Base-by-base conservation (phyloP, 2,329 filamentous ascomycete species). In the Apiospora rasikravindrae region DNA sequence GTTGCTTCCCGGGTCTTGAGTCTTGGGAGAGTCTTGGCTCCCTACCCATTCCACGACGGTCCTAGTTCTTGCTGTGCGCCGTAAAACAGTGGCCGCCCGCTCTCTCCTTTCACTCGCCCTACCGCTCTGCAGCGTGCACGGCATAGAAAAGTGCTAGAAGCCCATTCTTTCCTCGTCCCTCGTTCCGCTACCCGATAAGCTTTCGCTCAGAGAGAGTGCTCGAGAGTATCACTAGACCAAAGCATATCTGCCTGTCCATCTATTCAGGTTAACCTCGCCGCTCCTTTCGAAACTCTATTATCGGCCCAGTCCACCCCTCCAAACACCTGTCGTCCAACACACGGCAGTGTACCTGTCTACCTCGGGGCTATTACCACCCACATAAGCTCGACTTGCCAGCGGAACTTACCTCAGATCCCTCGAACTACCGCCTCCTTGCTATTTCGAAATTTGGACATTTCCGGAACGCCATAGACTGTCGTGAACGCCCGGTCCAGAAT, bases 71-170 rank as follows among this genome's bases (percentile, higher is more conserved):
- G 57, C 57, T 33, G 57, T 64, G 57, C 57, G 57, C 57, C 57
- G 57, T 40, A 64, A 64, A 40, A 40, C 33, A 64, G 29, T 40
- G 33, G 57, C 33, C 57, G 19, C 19, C 57, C 29, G n/a, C 33
- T 40, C 57, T 68, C 26, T 47, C 42, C 44, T 45, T 68, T 68
- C 66, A 26, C 42, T 33, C 40, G 40, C 42, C 42, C 10, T 45
- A 29, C 40, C 66, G 40, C 40, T 67, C 29, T 45, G 40, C 66
- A 47, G 40, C 66, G n/a, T 68, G 29, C 45, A 57, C 49, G 68
- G 68, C 68, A 69, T 69, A 57, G 68, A 69, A 69, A 51, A 53
- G 45, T 69, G 68, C 45, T 53, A 69, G 68, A 69, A 69, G 68
- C 68, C 68, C 68, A 33, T 53, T 45, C 67, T 44, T 40, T 53